Percentiles rank a stretch among this genome's conserved stretches.
Conservation (phyloP, 139 green algal genomes). For the Micractinium sp. region DNA sequence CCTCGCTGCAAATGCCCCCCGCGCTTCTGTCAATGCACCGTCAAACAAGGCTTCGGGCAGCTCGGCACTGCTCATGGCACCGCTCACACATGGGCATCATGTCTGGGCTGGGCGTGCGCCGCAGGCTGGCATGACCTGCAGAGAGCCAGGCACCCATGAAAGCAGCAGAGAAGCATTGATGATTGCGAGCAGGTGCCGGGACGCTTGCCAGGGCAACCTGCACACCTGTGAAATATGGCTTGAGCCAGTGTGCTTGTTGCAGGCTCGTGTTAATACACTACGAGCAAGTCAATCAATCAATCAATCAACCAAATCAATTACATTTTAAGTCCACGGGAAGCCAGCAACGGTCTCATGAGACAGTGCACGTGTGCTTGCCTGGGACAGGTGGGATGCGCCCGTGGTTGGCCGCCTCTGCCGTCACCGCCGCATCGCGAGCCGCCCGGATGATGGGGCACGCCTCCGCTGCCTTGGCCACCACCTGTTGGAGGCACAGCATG, state of each 20-base stretch:
- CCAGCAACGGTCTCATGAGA: no score
- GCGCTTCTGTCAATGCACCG: no score
- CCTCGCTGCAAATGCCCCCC: no score
- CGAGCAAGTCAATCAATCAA: no score
- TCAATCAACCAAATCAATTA: no score
- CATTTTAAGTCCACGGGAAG: no score
- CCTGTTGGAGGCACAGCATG: background rate
- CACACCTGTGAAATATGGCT: no score
- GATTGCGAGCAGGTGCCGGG: no score
- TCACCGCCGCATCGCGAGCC: constrained; percentile 61
- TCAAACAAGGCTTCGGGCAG: no score
- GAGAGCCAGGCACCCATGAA: background rate
- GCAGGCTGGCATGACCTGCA: background rate
- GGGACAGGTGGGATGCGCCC: constrained; percentile 57
- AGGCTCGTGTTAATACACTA: background rate
- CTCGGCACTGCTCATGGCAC: background rate
- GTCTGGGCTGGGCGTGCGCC: background rate
- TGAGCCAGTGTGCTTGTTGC: no score
- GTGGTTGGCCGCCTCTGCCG: constrained; percentile 38
- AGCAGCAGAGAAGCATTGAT: background rate
- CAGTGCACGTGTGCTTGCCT: constrained; percentile 29
- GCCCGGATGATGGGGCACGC: constrained; percentile 68
- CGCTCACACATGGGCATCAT: background rate
- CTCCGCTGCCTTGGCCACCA: constrained; percentile 55
- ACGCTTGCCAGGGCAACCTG: background rate